Evolutionary conservation across 257 asterid genomes (phyloP), one percentile per base, ranked within the genome.

Genomic region (Solanum sitiens): DNA sequence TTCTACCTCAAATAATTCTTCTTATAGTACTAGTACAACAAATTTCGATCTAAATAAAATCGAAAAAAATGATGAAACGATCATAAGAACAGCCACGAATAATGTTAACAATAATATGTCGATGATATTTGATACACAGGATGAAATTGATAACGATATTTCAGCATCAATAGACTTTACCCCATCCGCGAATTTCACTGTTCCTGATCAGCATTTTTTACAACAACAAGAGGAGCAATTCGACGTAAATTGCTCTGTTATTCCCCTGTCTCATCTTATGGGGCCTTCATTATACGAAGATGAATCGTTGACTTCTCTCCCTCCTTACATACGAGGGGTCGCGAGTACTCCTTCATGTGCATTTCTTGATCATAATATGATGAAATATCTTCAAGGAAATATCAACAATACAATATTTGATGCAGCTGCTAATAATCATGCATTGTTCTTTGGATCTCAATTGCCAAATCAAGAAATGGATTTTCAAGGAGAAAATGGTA

Each of bases 111-210:
- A 83, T 86, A 90, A 71, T 71, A 63, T 91, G 5, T 89, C 94
- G 7, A 87, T 91, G 23, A 68, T 92, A n/a, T 93, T 93, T 87
- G 95, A 92, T 89, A 63, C 89, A 11, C 61, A 89, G 1, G 93
- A 93, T 4, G 97, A 94, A 18, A 63, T 92, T 15, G 98, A 93
- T 6, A 93, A 94, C 8, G 98, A 95, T 90, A 93, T 97, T 4
- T 93, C 98, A 3, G 98, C 94, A 8, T 95, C 98, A 16, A 93
- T 97, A 84, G 98, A 97, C 86, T 95, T 97, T 91, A 90, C 89
- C 14, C 87, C 92, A 3, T 89, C 94, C 8, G 89, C 96, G 2
- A 88, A 91, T 18, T 93, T 92, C 88, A n/a, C 86, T 23, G 71
- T 90, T 16, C 92, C 93, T 32, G 88, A 87, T 13, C 94, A 87